Percentiles rank a stretch among this genome's conserved stretches.
Conservation (phyloP, 352 stramenopile species). For the Phytophthora tentaculata region DNA sequence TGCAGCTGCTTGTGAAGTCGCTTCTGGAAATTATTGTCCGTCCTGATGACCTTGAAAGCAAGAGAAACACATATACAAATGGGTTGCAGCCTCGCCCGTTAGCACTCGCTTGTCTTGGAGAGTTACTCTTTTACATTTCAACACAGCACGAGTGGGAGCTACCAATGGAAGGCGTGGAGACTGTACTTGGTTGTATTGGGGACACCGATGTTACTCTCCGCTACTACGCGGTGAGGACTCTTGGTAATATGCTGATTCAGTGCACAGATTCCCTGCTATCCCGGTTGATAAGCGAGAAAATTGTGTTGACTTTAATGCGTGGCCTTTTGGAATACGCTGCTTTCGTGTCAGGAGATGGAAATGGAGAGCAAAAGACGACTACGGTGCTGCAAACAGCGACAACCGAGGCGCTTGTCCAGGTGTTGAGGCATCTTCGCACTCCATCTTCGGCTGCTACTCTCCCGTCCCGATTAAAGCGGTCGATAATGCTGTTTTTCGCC, state of each 20-base stretch:
- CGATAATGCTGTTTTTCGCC: constrained; percentile 45
- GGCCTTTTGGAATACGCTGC: constrained; percentile 32
- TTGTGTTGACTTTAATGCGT: constrained; percentile 41
- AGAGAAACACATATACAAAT: neutral
- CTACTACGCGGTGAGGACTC: constrained; percentile 63
- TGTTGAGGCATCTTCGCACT: constrained; percentile 54
- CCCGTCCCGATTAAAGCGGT: constrained; percentile 33
- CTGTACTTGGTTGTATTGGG: constrained; percentile 48
- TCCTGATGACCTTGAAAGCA: neutral
- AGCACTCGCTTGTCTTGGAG: constrained; percentile 65
- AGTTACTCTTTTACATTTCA: constrained; percentile 78
- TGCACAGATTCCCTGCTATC: constrained; percentile 36
- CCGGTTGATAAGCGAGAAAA: constrained; percentile 51
- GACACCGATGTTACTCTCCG: constrained; percentile 45
- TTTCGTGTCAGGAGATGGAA: neutral
- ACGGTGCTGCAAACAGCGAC: constrained; percentile 45
- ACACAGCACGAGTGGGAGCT: constrained; percentile 60
- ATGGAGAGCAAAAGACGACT: constrained; percentile 8
- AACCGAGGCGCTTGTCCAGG: constrained; percentile 59
- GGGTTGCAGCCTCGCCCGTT: constrained; percentile 31
- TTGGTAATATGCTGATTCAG: constrained; percentile 75
- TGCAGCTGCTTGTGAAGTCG: constrained; percentile 54
- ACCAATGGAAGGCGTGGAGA: constrained; percentile 34
- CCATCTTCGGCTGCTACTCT: constrained; percentile 31
- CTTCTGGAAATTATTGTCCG: constrained; percentile 33